Evolutionary conservation across 495 filamentous ascomycete genomes (phyloP), one percentile per base, ranked within the genome.

Genomic region (Podospora bellae-mahoneyi): DNA sequence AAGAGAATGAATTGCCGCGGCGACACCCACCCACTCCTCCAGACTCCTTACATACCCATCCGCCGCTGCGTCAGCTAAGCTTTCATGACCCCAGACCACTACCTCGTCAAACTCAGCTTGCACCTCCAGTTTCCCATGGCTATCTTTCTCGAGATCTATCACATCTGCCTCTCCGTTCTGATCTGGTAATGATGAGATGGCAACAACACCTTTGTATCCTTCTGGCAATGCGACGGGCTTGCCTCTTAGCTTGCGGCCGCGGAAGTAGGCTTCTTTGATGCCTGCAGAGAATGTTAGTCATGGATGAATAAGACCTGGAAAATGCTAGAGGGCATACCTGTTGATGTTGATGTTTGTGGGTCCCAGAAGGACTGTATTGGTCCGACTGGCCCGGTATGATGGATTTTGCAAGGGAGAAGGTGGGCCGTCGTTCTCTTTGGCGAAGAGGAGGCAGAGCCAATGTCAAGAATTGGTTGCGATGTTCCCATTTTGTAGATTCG

Each of bases 1-100:
- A 65, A 69, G 66, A 60, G 27, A 56, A 68, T 79, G 3, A 60
- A 86, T 78, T 76, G 78, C 76, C 70, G 89, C 88, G 26, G 93
- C 89, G 77, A 96, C 87, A 1, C 78, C 81, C 71, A 97, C 78
- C 94, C 94, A 97, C 78, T 98, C 94, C 75, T 91, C 87, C 68
- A 96, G 81, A 0, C 86, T 85, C 73, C 83, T 81, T 16, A 87
- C 77, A 77, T 89, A 88, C 30, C 79, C 79, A 78, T 91, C 88
- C 6, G 73, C 77, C 6, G 62, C 76, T 4, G 76, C 78, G 56
- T 87, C 84, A 9, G 78, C 81, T 63, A 80, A 63, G 3, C 74
- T 72, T 70, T 90, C 90, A 78, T 97, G 95, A 0, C 85, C 90
- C 94, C 94, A 98, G 26, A 97, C 84, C 16, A 92, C 77, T 57